A percentile compares a stretch with the other conserved stretches of the same genome.
phyloP scores from a whole-genome alignment of 805 yeast genomes.

The Candida boleticola region DNA sequence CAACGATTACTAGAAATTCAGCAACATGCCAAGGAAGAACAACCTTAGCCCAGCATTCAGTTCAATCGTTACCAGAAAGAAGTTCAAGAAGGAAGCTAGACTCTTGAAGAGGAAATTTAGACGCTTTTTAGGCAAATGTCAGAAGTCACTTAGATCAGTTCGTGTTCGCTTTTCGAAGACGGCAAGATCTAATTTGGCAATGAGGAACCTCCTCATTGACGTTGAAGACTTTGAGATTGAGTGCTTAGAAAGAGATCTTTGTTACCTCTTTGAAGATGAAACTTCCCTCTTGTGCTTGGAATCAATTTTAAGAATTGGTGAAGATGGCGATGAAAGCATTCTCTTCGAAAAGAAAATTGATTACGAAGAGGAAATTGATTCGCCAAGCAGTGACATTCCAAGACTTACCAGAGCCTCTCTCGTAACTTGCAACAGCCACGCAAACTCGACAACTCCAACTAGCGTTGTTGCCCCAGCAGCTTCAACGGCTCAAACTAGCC shows the following conservation, averaged over 20 bases:
- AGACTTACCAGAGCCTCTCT: no score
- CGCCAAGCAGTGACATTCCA: no score
- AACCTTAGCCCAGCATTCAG: background rate
- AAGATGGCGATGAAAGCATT: background rate
- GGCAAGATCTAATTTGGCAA: background rate
- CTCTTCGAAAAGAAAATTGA: background rate
- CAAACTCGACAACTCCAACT: no score
- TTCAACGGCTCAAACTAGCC: no score
- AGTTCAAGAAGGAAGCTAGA: background rate
- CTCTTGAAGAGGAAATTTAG: background rate
- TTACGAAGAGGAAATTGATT: no score
- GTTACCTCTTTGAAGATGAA: background rate
- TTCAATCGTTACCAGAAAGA: background rate
- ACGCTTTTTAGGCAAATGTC: background rate
- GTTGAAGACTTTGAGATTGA: background rate
- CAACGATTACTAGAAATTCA: no score
- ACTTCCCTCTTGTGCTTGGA: background rate
- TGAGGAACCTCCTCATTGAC: background rate
- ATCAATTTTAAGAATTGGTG: background rate
- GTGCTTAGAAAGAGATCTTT: background rate
- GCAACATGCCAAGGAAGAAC: no score
- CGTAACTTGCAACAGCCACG: no score
- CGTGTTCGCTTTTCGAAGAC: background rate
- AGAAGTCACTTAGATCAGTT: background rate
- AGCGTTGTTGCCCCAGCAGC: no score